Evolutionary conservation across 176 grass and related monocot genomes (phyloP).

Genomic region (Ensete glaucum): DNA sequence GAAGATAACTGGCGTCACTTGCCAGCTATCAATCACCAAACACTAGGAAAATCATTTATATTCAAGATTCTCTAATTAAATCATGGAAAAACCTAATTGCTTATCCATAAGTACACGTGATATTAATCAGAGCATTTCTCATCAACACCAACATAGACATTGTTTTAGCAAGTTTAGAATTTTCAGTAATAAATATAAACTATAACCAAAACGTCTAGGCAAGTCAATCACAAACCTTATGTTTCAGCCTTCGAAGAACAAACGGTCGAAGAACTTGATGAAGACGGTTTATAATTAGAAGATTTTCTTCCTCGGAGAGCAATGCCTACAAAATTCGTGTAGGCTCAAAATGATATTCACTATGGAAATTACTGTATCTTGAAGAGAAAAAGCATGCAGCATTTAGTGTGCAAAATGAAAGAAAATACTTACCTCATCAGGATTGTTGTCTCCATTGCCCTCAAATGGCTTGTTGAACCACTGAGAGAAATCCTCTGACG

Average conservation of each 20-base stretch:
- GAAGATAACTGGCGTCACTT: too few relatives aligned
- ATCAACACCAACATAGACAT: not conserved
- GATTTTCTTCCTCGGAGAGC: constrained; percentile 98
- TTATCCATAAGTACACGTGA: not conserved
- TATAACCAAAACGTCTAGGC: not conserved
- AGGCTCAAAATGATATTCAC: constrained; percentile 12
- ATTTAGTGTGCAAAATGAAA: not conserved
- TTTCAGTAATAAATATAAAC: not conserved
- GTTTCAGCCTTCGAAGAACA: constrained; percentile 95
- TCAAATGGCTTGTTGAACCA: constrained; percentile 99
- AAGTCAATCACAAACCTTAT: constrained; percentile 60
- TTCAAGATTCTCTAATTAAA: too few relatives aligned
- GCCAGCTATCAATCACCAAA: too few relatives aligned
- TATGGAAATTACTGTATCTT: constrained; percentile 17
- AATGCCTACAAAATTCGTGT: constrained; percentile 56
- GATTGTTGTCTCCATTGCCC: constrained; percentile 66
- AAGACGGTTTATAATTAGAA: constrained; percentile 99
- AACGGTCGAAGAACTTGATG: constrained; percentile 99
- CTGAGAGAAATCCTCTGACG: constrained; percentile 95
- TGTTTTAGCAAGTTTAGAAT: not conserved
- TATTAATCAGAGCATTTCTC: too few relatives aligned
- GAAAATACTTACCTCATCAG: constrained; percentile 59
- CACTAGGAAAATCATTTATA: too few relatives aligned
- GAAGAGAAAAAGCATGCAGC: constrained; percentile 6
- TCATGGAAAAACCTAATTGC: too few relatives aligned